Evolutionary conservation across 371 early-diverging fungal genomes (phyloP).

Genomic region (Rhizopus sp.): DNA sequence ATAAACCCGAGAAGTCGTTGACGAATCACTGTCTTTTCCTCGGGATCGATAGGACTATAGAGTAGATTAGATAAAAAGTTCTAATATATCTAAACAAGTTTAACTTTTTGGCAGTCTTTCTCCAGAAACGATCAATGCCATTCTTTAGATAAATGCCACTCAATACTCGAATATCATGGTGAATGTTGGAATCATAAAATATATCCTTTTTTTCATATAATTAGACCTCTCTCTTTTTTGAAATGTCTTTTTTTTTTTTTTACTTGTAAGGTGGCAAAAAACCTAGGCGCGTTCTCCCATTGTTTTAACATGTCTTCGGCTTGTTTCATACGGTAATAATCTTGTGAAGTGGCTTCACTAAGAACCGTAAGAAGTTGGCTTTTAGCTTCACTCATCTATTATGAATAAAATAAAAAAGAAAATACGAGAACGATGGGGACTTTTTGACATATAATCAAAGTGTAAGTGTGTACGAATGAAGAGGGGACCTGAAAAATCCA

Average conservation of each 20-base stretch:
- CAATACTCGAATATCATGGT: slow-evolving; percentile 72
- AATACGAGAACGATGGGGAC: neutral
- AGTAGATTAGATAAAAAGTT: neutral
- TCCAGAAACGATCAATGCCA: slow-evolving; percentile 89
- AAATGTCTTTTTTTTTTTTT: neutral
- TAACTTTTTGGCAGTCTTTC: slow-evolving; percentile 75
- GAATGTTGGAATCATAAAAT: slow-evolving; percentile 66
- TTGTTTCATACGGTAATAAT: slow-evolving; percentile 59
- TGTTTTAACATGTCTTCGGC: slow-evolving; percentile 75
- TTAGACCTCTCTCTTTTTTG: neutral
- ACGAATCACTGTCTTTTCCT: slow-evolving; percentile 73
- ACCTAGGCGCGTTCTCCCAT: slow-evolving; percentile 77
- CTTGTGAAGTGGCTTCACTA: slow-evolving; percentile 70
- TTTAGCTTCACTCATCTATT: slow-evolving; percentile 56
- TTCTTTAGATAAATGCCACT: slow-evolving; percentile 86
- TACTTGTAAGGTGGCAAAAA: slow-evolving; percentile 77
- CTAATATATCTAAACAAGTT: neutral
- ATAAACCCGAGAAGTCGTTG: slow-evolving; percentile 57
- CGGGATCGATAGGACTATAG: slow-evolving; percentile 61
- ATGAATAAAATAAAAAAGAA: neutral
- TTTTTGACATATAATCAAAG: neutral
- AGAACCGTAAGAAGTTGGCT: slow-evolving; percentile 59
- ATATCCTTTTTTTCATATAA: slow-evolving; percentile 60
- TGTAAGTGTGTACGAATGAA: neutral
- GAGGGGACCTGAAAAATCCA: neutral